Evolutionary conservation across 164 flowering plant species (phyloP), one percentile per base, ranked within the genome.

Genomic region (Liquidambar formosana): DNA sequence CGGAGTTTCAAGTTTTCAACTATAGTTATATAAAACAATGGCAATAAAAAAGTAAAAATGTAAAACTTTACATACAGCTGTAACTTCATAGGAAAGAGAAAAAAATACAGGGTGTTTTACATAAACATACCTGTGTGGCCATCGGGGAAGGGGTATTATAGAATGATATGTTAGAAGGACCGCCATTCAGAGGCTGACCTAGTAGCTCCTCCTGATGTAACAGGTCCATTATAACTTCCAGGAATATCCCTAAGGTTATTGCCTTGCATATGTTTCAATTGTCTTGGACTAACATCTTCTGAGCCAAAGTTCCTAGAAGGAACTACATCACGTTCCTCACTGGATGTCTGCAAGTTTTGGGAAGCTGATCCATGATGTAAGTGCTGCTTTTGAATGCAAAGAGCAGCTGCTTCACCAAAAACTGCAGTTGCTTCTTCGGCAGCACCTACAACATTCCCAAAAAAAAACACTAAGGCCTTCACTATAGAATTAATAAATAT

Each of bases 121-220:
- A 23, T 61, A 64, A 66, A 61, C 70, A 67, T 83, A 92, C 97
- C 92, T 90, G 98, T 57, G 85, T 25, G 21, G 81, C 80, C 73
- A 90, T 79, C 70, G 99, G 99, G 10, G 99, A 95, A 68, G 99
- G 99, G 67, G 99, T 93, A 76, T 73, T 88, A 75, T 80, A 93
- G 63, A 85, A 85, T 67, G 96, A 78, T 22, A 77, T 45, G 68
- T 77, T 87, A 41, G 93, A 48, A 54, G 83, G 44, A 56, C 82
- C 85, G 51, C 91, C 80, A 84, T 83, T 87, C 15, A 72, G 41
- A 61, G 78, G 68, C 58, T 88, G 94, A 70, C 71, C 71, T 73
- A 60, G 79, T 67, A 72, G 78, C 19, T 61, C 76, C 87, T 49
- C 77, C 83, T 49, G 74, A 71, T 45, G 68, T 33, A 72, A 66